phyloP scores from a whole-genome alignment of 1,284 basidiomycete genomes.

The Puccinia horiana region DNA sequence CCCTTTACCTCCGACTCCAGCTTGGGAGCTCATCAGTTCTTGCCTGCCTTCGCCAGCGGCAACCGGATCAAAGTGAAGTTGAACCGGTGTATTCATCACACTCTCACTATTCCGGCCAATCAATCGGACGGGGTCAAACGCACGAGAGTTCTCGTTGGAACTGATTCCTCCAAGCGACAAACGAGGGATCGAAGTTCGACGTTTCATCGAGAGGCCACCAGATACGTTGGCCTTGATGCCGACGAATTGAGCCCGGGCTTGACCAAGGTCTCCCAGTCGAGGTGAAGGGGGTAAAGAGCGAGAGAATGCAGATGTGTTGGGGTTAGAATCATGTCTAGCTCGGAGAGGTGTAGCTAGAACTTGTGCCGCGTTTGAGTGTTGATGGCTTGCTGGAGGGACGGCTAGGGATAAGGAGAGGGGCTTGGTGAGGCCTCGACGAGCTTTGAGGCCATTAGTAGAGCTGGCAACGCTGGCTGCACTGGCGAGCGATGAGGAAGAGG shows the following conservation, averaged over 20 bases:
- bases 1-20: conserved; percentile 40
- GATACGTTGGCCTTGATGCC: conserved; percentile 47
- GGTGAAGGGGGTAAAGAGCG: conserved; percentile 45
- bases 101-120: conserved; percentile 40
- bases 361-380: not conserved
- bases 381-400: not conserved
- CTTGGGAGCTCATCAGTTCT: conserved; percentile 48
- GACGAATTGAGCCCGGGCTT: conserved; percentile 31
- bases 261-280: conserved; percentile 13
- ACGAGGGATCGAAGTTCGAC: conserved; percentile 45
- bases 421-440: conserved; percentile 44
- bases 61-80: conserved; percentile 40
- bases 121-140: conserved; percentile 17
- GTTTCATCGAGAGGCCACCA: conserved; percentile 47
- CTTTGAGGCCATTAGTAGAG: conserved; percentile 32
- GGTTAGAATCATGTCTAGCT: not conserved
- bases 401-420: conserved; percentile 38
- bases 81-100: conserved; percentile 19
- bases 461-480: conserved; percentile 53
- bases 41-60: conserved; percentile 23
- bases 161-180: not conserved
- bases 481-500: conserved; percentile 53
- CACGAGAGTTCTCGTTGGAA: not conserved
- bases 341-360: not conserved
- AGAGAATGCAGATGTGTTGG: conserved; percentile 10